Base-by-base conservation (phyloP, 345 rosid species). In the Moricandia arvensis region DNA sequence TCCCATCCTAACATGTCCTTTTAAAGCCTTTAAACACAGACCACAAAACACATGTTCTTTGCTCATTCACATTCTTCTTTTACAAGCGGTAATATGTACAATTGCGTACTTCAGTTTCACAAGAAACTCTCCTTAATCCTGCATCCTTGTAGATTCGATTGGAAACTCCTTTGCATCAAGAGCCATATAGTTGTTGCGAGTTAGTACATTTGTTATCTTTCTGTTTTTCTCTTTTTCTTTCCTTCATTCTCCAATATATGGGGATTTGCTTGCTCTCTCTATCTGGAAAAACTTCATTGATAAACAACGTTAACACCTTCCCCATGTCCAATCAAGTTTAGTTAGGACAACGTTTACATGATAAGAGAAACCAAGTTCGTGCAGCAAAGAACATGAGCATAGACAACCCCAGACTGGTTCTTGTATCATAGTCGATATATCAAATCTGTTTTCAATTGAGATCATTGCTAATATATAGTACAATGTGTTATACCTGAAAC, bases 31-130 rank as follows among this genome's bases (percentile, higher is more conserved):
- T 34, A 29, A 73, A 68, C 79, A 75, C 29, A 66, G 45, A 75
- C 63, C 24, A 76, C 17, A 53, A 54, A 69, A 62, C 61, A 54
- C 54, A 68, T 68, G 65, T 30, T 69, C 51, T 33, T 21, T 69
- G 51, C 70, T 69, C 70, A 63, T 63, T 69, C 21, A 4, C 75
- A 57, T n/a, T 31, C 60, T 57, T 63, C 26, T 43, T 45, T 57
- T 57, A 58, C 71, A 57, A 77, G 35, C 31, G 31, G 74, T 60
- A 35, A 35, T 76, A 76, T 69, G 51, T 69, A 76, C 80, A 76
- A 69, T 17, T 62, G 17, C 8, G 11, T 69, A 69, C 59, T 69
- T 63, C 7, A 4, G 69, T 49, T 49, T 47, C 79, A 75, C 68
- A 24, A 18, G 35, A 58, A 43, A 34, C 38, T 69, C 47, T 21